These are phyloP conservation scores for Tulasnella sp. DNA, from an alignment of 768 basidiomycete genomes.

Conservation along the genomic window DNA sequence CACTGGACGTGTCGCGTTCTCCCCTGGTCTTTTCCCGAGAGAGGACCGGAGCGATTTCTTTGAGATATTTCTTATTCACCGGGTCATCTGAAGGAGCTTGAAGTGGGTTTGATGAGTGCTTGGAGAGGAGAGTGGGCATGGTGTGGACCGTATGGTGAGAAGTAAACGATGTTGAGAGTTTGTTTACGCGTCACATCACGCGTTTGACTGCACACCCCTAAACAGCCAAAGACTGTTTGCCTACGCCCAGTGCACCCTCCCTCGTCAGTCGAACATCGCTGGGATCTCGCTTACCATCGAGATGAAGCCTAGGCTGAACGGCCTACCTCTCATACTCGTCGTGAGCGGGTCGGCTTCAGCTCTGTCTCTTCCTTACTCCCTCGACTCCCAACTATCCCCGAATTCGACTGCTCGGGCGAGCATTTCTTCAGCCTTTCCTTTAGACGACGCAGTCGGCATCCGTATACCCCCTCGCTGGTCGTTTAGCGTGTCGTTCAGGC, in stretches of 20 bases:
- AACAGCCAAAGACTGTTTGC: not conserved
- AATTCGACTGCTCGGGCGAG: not conserved
- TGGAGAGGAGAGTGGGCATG: slow-evolving; percentile 45
- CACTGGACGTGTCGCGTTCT: slow-evolving; percentile 21
- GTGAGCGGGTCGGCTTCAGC: not conserved
- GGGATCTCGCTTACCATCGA: not conserved
- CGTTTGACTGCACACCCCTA: not conserved
- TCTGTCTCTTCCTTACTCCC: slow-evolving; percentile 4
- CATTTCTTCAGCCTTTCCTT: slow-evolving; percentile 8
- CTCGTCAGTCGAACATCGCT: not conserved
- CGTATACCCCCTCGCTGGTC: slow-evolving; percentile 25
- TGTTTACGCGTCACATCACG: slow-evolving; percentile 26
- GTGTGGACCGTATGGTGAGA: not conserved
- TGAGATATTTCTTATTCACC: slow-evolving; percentile 20
- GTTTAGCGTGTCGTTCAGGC: slow-evolving; percentile 9
- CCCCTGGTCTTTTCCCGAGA: slow-evolving; percentile 25
- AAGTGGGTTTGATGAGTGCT: slow-evolving; percentile 71
- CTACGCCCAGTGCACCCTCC: not conserved
- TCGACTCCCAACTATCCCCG: slow-evolving; percentile 10
- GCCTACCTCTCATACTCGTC: not conserved
- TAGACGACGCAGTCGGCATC: not conserved
- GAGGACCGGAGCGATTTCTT: slow-evolving; percentile 15
- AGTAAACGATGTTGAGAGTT: not conserved
- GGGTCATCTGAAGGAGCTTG: slow-evolving; percentile 55
- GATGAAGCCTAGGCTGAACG: not conserved